Percentiles rank a stretch among this genome's conserved stretches.
phyloP scores from a whole-genome alignment of 2,329 filamentous ascomycete species.

The Coleophoma eucalyptorum region DNA sequence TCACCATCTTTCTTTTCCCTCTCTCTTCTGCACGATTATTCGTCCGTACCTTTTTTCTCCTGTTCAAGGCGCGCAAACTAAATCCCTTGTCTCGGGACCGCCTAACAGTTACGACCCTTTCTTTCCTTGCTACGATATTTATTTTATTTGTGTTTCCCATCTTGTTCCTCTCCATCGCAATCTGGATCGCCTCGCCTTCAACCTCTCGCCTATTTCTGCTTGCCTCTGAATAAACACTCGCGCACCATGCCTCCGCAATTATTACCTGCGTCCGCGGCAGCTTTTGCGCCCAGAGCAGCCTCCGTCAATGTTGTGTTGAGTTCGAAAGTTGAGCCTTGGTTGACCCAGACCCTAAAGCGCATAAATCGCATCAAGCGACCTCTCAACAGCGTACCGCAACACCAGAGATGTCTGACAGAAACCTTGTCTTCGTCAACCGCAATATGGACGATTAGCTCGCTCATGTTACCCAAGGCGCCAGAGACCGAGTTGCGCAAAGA shows the following conservation, averaged over 20 bases:
- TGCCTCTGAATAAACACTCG: slow-evolving; percentile 12
- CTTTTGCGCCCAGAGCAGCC: slow-evolving; percentile 86
- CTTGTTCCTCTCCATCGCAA: slow-evolving; percentile 27
- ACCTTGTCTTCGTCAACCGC: slow-evolving; percentile 84
- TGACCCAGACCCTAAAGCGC: slow-evolving; percentile 93
- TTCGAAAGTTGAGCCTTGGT: slow-evolving; percentile 91
- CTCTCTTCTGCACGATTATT: slow-evolving; percentile 51
- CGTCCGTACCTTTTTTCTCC: slow-evolving; percentile 54
- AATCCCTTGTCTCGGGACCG: slow-evolving; percentile 52
- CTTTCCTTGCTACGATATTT: slow-evolving; percentile 37
- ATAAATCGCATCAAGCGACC: slow-evolving; percentile 96
- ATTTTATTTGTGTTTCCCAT: slow-evolving; percentile 34
- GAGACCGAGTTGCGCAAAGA: slow-evolving; percentile 82
- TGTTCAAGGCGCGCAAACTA: slow-evolving; percentile 56
- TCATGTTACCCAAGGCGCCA: slow-evolving; percentile 89
- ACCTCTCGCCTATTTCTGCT: slow-evolving; percentile 11
- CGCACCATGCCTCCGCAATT: slow-evolving; percentile 80
- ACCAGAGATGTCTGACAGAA: slow-evolving; percentile 93
- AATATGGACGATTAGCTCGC: slow-evolving; percentile 89
- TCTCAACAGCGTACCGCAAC: slow-evolving; percentile 93
- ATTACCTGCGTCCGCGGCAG: slow-evolving; percentile 90
- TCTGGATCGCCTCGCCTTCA: slow-evolving; percentile 5
- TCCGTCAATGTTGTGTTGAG: slow-evolving; percentile 93
- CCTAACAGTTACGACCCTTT: slow-evolving; percentile 34
- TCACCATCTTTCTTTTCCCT: slow-evolving; percentile 22